phyloP scores from a whole-genome alignment of 2,329 filamentous ascomycete genomes.

The Fusarium sp. region DNA sequence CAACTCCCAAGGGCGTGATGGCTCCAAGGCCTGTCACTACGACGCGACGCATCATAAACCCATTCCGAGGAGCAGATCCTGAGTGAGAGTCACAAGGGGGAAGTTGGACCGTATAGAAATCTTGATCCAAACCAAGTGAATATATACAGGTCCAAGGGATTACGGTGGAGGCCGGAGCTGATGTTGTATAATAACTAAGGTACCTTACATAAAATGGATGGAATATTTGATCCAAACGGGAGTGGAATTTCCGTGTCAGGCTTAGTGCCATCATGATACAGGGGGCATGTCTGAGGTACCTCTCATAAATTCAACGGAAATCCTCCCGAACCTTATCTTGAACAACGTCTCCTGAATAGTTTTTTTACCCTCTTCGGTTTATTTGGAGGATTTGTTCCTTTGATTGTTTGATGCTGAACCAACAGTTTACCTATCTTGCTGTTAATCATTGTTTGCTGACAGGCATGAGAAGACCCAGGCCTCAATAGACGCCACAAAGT shows the following conservation, averaged over 20 bases:
- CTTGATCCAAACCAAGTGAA: not conserved
- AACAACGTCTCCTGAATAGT: not conserved
- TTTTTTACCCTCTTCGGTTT: not conserved
- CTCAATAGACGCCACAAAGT: slow-evolving; percentile 36
- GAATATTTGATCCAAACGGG: not conserved
- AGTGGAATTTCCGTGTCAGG: slow-evolving; percentile 24
- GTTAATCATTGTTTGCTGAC: not conserved
- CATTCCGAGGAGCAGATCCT: slow-evolving; percentile 46
- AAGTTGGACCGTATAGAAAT: not conserved
- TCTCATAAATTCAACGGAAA: not conserved
- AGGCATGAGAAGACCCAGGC: not conserved
- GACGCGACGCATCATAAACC: slow-evolving; percentile 71
- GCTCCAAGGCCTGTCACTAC: slow-evolving; percentile 86
- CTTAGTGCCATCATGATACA: slow-evolving; percentile 27
- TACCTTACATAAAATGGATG: slow-evolving; percentile 13
- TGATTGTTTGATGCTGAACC: not conserved
- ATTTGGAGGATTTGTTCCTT: not conserved
- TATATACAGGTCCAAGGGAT: not conserved
- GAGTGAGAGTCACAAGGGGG: not conserved
- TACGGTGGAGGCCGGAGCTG: not conserved
- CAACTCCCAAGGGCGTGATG: slow-evolving; percentile 84
- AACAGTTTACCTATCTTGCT: not conserved
- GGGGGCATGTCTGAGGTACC: not conserved
- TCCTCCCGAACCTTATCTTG: slow-evolving; percentile 21
- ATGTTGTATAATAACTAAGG: not conserved